These are phyloP conservation scores for Stygiomarasmius scandens DNA, from an alignment of 1,284 basidiomycete genomes.

Conservation along the genomic window DNA sequence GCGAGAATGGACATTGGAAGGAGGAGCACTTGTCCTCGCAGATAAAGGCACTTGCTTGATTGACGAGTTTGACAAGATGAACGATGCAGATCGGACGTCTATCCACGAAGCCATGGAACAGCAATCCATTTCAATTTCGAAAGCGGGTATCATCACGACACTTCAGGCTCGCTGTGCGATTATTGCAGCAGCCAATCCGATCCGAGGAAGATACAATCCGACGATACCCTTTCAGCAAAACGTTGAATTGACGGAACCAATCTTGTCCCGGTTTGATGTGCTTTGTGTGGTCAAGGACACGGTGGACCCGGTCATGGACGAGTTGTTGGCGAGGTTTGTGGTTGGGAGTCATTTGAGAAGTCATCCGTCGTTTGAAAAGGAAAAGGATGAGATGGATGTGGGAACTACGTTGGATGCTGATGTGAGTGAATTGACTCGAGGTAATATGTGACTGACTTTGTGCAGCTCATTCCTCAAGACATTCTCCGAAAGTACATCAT, in stretches of 20 bases:
- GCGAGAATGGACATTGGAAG: slow-evolving; percentile 98
- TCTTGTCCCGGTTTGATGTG: slow-evolving; percentile 98
- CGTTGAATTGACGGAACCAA: slow-evolving; percentile 98
- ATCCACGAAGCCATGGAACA: slow-evolving; percentile 99
- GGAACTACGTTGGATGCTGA: slow-evolving; percentile 90
- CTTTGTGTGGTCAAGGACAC: slow-evolving; percentile 98
- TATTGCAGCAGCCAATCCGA: slow-evolving; percentile 96
- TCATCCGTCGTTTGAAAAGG: slow-evolving; percentile 90
- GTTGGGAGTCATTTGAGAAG: slow-evolving; percentile 94
- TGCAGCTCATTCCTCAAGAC: slow-evolving; percentile 96
- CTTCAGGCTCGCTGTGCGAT: slow-evolving; percentile 97
- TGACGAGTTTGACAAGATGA: slow-evolving; percentile 99
- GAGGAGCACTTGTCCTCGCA: slow-evolving; percentile 94
- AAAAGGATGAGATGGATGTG: slow-evolving; percentile 86
- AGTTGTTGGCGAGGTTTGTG: slow-evolving; percentile 95
- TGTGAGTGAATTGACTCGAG: slow-evolving; percentile 49
- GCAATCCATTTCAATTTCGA: slow-evolving; percentile 99
- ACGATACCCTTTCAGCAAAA: slow-evolving; percentile 98
- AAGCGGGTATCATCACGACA: slow-evolving; percentile 97
- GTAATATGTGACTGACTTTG: neutral
- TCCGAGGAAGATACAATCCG: slow-evolving; percentile 95
- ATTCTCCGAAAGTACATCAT: slow-evolving; percentile 98
- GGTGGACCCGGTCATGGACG: slow-evolving; percentile 96
- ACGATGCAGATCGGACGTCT: slow-evolving; percentile 94
- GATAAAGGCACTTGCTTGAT: slow-evolving; percentile 99